These are phyloP conservation scores for Zangia roseola DNA, from an alignment of 768 basidiomycete species.

Conservation along the genomic window DNA sequence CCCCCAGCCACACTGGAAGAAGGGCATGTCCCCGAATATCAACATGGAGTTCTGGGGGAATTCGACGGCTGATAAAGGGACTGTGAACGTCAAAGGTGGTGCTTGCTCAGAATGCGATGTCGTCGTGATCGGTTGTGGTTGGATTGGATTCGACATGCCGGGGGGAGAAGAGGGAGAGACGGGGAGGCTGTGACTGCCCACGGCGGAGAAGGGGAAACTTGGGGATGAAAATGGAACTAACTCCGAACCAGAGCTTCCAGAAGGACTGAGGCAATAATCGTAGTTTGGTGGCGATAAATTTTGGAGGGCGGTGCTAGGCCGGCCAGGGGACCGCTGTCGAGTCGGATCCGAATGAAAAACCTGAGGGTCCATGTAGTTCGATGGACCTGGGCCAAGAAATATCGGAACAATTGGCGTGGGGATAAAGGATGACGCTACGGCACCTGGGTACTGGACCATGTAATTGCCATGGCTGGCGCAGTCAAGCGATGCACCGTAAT, in stretches of 20 bases:
- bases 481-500: not conserved
- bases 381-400: not conserved
- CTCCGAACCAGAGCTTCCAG: not conserved
- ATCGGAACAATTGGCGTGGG: conserved; percentile 8
- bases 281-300: not conserved
- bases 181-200: not conserved
- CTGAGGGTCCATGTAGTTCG: not conserved
- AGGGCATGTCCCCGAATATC: not conserved
- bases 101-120: not conserved
- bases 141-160: not conserved
- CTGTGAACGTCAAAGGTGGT: not conserved
- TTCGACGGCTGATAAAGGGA: conserved; percentile 7
- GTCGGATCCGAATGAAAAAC: not conserved
- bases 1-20: conserved; percentile 21
- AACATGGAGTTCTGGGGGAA: not conserved
- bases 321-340: not conserved
- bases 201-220: not conserved
- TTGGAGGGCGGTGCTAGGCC: not conserved
- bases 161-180: not conserved
- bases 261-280: not conserved
- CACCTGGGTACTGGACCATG: not conserved
- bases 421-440: not conserved
- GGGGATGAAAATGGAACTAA: not conserved
- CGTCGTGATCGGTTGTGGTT: not conserved
- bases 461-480: not conserved